Evolutionary conservation across 352 stramenopile species (phyloP).

Genomic region (Pelagophyceae sp.): DNA sequence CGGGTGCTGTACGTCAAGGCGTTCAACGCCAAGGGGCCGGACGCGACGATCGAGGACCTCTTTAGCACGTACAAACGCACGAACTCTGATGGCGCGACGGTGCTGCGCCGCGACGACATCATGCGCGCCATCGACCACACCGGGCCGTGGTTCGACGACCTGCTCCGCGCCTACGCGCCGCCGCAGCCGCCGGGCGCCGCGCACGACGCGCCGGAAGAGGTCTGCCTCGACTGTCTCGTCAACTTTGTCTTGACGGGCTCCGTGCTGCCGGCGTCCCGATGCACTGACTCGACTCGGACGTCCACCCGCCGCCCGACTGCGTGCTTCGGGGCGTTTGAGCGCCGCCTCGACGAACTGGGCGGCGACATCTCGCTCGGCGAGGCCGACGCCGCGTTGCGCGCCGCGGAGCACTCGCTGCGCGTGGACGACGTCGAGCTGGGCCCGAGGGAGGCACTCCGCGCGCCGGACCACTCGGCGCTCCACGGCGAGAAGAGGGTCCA

Average conservation of each 20-base stretch:
- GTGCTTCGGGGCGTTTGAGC: too few species aligned
- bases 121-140: neutral
- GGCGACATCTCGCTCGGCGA: too few species aligned
- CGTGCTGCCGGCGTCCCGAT: neutral
- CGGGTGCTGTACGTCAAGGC: conserved; percentile 1
- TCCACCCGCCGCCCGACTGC: too few species aligned
- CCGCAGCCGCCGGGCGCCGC: too few species aligned
- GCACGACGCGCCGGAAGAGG: neutral
- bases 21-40: neutral
- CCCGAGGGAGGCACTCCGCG: neutral
- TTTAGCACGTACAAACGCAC: neutral
- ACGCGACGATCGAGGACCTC: neutral
- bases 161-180: neutral
- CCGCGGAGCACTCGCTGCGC: too few species aligned
- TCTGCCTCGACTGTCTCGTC: conserved; percentile 19
- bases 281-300: neutral
- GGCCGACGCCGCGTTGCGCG: too few species aligned
- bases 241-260: conserved; percentile 19
- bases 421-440: too few species aligned
- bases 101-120: neutral
- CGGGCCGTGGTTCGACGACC: neutral
- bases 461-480: neutral
- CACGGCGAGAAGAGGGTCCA: neutral
- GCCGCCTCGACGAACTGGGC: too few species aligned
- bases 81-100: neutral